Evolutionary conservation across 1,284 basidiomycete species (phyloP).

Genomic region (Cystobasidiaceae sp.): DNA sequence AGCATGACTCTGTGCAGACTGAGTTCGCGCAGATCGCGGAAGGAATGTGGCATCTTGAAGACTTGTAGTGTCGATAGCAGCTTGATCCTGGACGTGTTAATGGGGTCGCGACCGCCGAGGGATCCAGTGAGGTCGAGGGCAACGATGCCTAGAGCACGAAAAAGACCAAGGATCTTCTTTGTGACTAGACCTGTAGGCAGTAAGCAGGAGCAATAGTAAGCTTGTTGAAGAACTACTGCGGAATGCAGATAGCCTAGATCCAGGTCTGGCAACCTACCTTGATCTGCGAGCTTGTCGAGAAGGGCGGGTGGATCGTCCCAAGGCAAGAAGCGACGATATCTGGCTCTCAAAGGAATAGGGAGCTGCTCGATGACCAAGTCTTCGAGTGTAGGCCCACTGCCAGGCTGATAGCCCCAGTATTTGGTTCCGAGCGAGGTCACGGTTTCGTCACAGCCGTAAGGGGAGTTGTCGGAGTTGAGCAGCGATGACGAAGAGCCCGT

Average conservation of each 20-base stretch:
- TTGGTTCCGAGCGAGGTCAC: slow-evolving; percentile 12
- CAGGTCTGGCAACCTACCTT: not conserved
- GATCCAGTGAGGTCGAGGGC: slow-evolving; percentile 9
- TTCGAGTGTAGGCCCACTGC: not conserved
- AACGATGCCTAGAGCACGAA: slow-evolving; percentile 6
- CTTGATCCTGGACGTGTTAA: not conserved
- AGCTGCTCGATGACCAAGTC: slow-evolving; percentile 10
- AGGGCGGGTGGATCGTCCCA: slow-evolving; percentile 19
- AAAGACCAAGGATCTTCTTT: slow-evolving; percentile 11
- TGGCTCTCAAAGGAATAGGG: slow-evolving; percentile 8
- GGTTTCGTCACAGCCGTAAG: slow-evolving; percentile 30
- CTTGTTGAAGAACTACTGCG: not conserved
- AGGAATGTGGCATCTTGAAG: slow-evolving; percentile 18
- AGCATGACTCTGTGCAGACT: not conserved
- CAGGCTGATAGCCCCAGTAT: slow-evolving; percentile 21
- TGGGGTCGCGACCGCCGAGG: slow-evolving; percentile 9
- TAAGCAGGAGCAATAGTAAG: no score
- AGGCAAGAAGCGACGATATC: not conserved
- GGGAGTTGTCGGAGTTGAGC: slow-evolving; percentile 22
- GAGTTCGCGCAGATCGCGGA: not conserved
- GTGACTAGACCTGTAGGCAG: slow-evolving; percentile 24
- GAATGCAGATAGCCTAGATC: not conserved
- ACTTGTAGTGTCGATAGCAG: not conserved
- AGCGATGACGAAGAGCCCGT: not conserved
- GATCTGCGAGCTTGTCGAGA: slow-evolving; percentile 18